Conservation (phyloP, 257 asterid genomes). For the Verbena officinalis region DNA sequence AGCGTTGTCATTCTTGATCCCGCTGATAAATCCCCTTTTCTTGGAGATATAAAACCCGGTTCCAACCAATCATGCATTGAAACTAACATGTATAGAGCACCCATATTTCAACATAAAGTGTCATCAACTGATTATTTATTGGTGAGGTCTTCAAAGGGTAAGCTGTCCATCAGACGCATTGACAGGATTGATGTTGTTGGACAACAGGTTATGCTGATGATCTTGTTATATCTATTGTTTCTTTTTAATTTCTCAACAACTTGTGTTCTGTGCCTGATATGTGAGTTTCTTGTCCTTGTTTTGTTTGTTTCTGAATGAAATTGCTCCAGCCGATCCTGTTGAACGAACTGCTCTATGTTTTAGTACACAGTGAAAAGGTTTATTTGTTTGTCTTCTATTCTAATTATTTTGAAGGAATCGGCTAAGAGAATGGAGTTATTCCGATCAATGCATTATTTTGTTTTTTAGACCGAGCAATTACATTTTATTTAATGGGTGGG, state of each 20-base stretch:
- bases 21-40: slow-evolving; percentile 97
- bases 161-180: slow-evolving; percentile 95
- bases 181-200: slow-evolving; percentile 98
- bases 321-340: slow-evolving; percentile 8
- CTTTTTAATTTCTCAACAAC: not conserved
- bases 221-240: slow-evolving; percentile 11
- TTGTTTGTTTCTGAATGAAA: slow-evolving; percentile 9
- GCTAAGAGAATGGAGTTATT: not conserved
- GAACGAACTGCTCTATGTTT: slow-evolving; percentile 1
- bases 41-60: slow-evolving; percentile 95
- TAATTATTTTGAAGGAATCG: not conserved
- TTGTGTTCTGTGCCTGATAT: slow-evolving; percentile 28
- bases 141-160: slow-evolving; percentile 98
- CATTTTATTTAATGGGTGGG: not conserved
- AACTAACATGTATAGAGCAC: slow-evolving; percentile 96
- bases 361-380: not conserved
- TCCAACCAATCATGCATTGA: slow-evolving; percentile 89
- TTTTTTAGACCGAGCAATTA: not conserved
- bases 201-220: slow-evolving; percentile 71
- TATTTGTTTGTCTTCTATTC: not conserved
- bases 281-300: not conserved
- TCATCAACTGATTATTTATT: slow-evolving; percentile 84
- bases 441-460: not conserved
- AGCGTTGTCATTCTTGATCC: slow-evolving; percentile 81
- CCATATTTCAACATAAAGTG: slow-evolving; percentile 89